Percentiles rank a stretch among this genome's conserved stretches.
phyloP scores from a whole-genome alignment of 257 asterid species.

The Lycium barbarum region DNA sequence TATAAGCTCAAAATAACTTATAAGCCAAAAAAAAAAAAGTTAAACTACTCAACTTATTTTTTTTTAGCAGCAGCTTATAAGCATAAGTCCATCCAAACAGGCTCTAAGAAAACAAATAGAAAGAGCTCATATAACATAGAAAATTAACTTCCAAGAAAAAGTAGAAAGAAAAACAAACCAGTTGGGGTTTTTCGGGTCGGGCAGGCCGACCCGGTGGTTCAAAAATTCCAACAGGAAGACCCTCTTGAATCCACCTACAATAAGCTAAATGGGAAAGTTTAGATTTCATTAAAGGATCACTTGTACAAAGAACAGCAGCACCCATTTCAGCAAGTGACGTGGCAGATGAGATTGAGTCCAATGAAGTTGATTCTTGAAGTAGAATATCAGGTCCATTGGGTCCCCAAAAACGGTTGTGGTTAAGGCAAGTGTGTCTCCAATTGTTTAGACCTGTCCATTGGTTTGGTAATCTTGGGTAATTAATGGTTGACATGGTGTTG shows the following conservation, averaged over 20 bases:
- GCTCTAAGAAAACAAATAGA: not conserved
- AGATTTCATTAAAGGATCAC: conserved; percentile 77
- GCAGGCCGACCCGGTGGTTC: conserved; percentile 71
- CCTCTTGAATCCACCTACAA: conserved; percentile 65
- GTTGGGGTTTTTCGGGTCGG: conserved; percentile 75
- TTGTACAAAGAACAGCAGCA: conserved; percentile 65
- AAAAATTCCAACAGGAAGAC: conserved; percentile 70
- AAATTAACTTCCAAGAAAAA: not conserved
- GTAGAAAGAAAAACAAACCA: conserved; percentile 48
- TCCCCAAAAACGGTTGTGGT: conserved; percentile 81
- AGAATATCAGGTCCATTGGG: conserved; percentile 62
- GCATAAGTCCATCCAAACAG: too few species aligned
- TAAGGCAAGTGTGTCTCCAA: conserved; percentile 76
- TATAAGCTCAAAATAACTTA: too few species aligned
- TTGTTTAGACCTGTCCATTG: conserved; percentile 83
- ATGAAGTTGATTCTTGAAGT: conserved; percentile 33
- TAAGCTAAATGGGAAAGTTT: conserved; percentile 80
- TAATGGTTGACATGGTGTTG: conserved; percentile 37
- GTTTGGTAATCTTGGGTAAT: conserved; percentile 49
- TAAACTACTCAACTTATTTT: too few species aligned
- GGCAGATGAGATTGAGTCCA: conserved; percentile 43
- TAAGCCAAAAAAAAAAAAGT: too few species aligned
- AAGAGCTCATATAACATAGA: not conserved
- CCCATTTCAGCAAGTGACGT: conserved; percentile 92
- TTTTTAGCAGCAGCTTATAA: too few species aligned